Evolutionary conservation across 2,329 filamentous ascomycete species (phyloP), one percentile per base, ranked within the genome.

Genomic region (Diaporthe sp.): DNA sequence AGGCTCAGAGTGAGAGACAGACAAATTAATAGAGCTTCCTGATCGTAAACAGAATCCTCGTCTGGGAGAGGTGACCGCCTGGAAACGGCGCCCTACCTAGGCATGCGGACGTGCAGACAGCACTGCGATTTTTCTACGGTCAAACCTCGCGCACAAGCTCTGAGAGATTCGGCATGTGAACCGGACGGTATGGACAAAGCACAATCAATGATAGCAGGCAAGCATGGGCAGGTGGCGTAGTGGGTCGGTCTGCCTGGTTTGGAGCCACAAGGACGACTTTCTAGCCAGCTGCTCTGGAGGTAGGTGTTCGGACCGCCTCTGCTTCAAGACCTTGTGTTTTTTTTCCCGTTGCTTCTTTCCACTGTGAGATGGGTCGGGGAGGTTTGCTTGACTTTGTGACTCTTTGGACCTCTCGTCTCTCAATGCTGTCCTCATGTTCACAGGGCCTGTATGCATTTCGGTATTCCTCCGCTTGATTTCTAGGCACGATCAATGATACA

Each of bases 11-110:
- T 13, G 2, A 45, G n/a, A 30, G n/a, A 58, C 33, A 40, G 35
- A n/a, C 35, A 45, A 28, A 64, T 28, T 54, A 68, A 68, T 54
- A 54, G 64, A 68, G n/a, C n/a, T 40, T 54, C 15, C 30, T 22
- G 33, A 28, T 35, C 38, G 15, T 8, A 19, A 28, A 28, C 1
- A 15, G 17, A 28, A 15, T 54, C n/a, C 28, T 19, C 4, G n/a
- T 19, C 17, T 13, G 25, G 12, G 17, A 30, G 4, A 30, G 25
- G 25, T 10, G 25, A 30, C 6, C 52, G n/a, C 25, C 25, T 4
- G 9, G 30, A 58, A 38, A 38, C 19, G 30, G n/a, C 3, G 15
- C 17, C 30, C 2, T n/a, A n/a, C n/a, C n/a, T n/a, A n/a, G n/a
- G n/a, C 50, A 25, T 54, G 25, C 4, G 17, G 10, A 4, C 9